Conservation (phyloP, 2,329 filamentous ascomycete species). For the Biscogniauxia marginata region DNA sequence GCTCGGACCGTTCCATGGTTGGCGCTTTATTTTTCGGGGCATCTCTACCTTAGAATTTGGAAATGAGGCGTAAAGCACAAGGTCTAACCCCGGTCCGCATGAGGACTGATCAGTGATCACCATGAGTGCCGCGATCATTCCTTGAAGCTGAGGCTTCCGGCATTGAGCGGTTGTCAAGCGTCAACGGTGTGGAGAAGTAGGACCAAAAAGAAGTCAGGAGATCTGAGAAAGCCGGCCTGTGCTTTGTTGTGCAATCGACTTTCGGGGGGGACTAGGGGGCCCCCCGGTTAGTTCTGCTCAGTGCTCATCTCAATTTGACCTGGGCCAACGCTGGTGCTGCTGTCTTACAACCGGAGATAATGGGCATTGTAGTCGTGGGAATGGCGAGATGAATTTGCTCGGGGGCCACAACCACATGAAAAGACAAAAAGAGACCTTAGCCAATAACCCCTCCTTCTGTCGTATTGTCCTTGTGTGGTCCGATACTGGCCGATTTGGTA, state of each 20-base stretch:
- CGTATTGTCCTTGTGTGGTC: constrained; percentile 24
- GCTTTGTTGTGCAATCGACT: constrained; percentile 21
- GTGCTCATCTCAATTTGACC: constrained; percentile 33
- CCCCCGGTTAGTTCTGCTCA: constrained; percentile 18
- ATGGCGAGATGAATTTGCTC: constrained; percentile 23
- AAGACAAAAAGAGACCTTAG: background rate
- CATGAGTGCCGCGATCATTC: constrained; percentile 25
- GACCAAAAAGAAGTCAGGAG: constrained; percentile 17
- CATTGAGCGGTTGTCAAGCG: constrained; percentile 27
- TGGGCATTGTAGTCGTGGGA: constrained; percentile 25
- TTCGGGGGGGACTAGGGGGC: constrained; percentile 26
- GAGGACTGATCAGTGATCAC: constrained; percentile 29
- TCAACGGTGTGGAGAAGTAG: constrained; percentile 24
- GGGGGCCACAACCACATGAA: constrained; percentile 19
- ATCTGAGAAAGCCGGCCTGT: constrained; percentile 22
- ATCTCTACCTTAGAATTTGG: constrained; percentile 11
- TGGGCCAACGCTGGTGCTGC: constrained; percentile 18
- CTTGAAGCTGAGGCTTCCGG: constrained; percentile 26
- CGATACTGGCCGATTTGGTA: constrained; percentile 25
- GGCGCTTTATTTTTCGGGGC: constrained; percentile 16
- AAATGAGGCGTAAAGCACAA: constrained; percentile 23
- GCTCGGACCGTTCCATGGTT: constrained; percentile 17
- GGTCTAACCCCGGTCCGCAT: constrained; percentile 26
- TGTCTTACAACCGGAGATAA: constrained; percentile 33
- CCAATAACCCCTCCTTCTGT: constrained; percentile 20